phyloP scores from a whole-genome alignment of 1,284 basidiomycete species.

The Mycena sp. region DNA sequence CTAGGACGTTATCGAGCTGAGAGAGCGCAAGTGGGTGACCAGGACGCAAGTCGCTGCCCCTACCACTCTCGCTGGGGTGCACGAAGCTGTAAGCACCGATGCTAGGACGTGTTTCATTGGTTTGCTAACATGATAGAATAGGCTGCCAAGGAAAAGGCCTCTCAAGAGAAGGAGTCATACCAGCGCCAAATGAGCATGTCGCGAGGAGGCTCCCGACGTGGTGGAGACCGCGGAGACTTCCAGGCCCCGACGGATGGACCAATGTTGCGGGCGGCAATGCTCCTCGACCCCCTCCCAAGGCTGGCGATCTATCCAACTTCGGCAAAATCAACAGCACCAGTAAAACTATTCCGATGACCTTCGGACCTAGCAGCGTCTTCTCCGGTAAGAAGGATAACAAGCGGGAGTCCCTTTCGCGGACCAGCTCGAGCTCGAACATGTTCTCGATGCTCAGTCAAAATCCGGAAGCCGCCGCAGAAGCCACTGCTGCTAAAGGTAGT shows the following conservation, averaged over 20 bases:
- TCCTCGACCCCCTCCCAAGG: conserved; percentile 72
- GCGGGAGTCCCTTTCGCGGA: conserved; percentile 71
- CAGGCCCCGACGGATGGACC: conserved; percentile 85
- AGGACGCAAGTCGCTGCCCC: conserved; percentile 76
- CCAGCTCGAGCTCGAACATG: conserved; percentile 78
- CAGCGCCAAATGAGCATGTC: too few relatives aligned
- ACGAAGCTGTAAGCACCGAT: conserved; percentile 74
- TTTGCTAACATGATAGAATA: conserved; percentile 30
- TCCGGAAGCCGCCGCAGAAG: conserved; percentile 42
- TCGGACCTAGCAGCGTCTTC: conserved; percentile 86
- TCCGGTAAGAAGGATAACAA: conserved; percentile 68
- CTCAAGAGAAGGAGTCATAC: conserved; percentile 55
- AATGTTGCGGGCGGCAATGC: conserved; percentile 66
- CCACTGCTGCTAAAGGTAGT: conserved; percentile 56
- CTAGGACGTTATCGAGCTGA: conserved; percentile 91
- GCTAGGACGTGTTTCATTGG: conserved; percentile 1
- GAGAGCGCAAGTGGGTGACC: conserved; percentile 83
- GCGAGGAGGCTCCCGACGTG: too few relatives aligned
- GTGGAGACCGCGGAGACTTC: too few relatives aligned
- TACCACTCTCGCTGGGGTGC: conserved; percentile 89
- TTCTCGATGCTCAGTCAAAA: conserved; percentile 81
- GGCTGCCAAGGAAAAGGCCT: conserved; percentile 61
- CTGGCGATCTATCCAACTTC: conserved; percentile 88
- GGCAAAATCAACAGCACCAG: conserved; percentile 72
- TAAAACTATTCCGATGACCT: conserved; percentile 69